These are phyloP conservation scores for Dactylella cylindrospora DNA, from an alignment of 2,329 filamentous ascomycete genomes.

Conservation along the genomic window DNA sequence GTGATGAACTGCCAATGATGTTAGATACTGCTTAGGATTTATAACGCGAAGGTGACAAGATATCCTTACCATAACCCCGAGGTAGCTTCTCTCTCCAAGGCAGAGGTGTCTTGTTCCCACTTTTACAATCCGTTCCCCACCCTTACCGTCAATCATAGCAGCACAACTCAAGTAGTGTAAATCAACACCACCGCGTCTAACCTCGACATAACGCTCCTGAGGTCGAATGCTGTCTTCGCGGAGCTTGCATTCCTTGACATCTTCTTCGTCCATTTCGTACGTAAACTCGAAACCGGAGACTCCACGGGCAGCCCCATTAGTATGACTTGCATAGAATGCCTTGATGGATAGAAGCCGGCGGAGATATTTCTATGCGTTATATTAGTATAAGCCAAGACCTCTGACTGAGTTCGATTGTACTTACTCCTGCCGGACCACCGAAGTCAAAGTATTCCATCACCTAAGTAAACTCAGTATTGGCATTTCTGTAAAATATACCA, in stretches of 20 bases:
- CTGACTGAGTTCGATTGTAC: too few species aligned
- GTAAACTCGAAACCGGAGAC: slow-evolving; percentile 42
- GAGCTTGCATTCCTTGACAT: slow-evolving; percentile 35
- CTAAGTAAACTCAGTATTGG: slow-evolving; percentile 18
- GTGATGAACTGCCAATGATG: slow-evolving; percentile 19
- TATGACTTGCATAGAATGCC: slow-evolving; percentile 41
- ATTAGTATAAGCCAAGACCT: slow-evolving; percentile 2
- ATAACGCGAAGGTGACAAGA: too few species aligned
- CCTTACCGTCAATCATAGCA: slow-evolving; percentile 28
- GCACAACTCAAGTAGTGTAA: slow-evolving; percentile 35
- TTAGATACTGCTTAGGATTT: slow-evolving; percentile 3
- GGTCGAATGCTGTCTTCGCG: slow-evolving; percentile 1
- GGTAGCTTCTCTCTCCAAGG: slow-evolving; percentile 35
- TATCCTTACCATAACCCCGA: slow-evolving; percentile 39
- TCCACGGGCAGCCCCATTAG: slow-evolving; percentile 30
- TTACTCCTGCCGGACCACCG: slow-evolving; percentile 35
- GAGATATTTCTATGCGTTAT: slow-evolving; percentile 24
- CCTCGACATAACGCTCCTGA: slow-evolving; percentile 27
- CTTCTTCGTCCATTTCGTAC: slow-evolving; percentile 40
- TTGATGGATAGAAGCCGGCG: slow-evolving; percentile 36
- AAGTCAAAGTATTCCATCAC: slow-evolving; percentile 44
- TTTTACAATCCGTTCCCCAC: slow-evolving; percentile 30
- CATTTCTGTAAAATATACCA: too few species aligned
- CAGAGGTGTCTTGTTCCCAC: slow-evolving; percentile 39
- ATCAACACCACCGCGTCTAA: slow-evolving; percentile 31